phyloP scores from a whole-genome alignment of 805 yeast genomes.

The Saccharomycopsis sp. region DNA sequence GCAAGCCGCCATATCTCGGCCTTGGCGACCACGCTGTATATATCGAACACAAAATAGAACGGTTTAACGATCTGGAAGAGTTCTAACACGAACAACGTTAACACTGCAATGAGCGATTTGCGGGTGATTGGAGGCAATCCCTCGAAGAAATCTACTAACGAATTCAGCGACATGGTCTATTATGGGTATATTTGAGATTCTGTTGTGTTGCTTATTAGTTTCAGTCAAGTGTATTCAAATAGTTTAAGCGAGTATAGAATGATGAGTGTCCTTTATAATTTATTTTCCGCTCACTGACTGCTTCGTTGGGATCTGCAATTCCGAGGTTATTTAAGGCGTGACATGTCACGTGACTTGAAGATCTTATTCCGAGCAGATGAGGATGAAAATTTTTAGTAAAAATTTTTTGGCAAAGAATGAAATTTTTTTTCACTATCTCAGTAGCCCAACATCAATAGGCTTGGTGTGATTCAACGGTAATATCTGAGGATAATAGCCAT shows the following conservation, averaged over 20 bases:
- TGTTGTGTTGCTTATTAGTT: not conserved
- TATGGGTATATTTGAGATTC: not conserved
- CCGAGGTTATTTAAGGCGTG: not conserved
- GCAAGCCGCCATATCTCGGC: conserved; percentile 3
- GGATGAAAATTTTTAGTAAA: conserved; percentile 1
- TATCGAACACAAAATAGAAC: not conserved
- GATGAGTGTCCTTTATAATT: conserved; percentile 2
- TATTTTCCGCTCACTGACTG: conserved; percentile 1
- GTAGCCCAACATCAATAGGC: not conserved
- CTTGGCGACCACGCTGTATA: not conserved
- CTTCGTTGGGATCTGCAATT: not conserved
- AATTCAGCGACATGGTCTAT: not conserved
- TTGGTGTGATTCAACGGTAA: not conserved
- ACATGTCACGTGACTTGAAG: not conserved
- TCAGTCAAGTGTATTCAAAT: too few species aligned
- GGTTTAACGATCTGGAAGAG: not conserved
- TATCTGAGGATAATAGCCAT: not conserved
- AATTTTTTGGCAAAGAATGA: not conserved
- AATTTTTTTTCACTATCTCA: not conserved
- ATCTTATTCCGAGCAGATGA: conserved; percentile 1
- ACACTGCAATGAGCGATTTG: not conserved
- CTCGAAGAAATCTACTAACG: not conserved
- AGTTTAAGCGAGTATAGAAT: too few species aligned
- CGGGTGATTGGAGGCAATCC: conserved; percentile 5
- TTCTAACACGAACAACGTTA: conserved; percentile 1